phyloP scores from a whole-genome alignment of 2,329 filamentous ascomycete species.

The Ceratocystis alfenasii region DNA sequence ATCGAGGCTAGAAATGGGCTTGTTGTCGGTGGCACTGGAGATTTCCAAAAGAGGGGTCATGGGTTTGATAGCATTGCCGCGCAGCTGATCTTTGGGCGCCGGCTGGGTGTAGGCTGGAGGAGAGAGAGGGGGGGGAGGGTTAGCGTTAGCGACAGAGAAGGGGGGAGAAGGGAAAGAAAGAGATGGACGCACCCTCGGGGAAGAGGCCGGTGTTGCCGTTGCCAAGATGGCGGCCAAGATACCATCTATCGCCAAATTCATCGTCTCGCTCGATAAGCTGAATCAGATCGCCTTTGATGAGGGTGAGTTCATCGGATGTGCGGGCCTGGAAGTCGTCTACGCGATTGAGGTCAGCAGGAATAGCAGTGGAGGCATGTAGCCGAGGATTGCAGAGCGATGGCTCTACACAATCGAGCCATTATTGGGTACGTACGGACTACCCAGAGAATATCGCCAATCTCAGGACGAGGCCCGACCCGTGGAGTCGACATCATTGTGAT shows the following conservation, averaged over 20 bases:
- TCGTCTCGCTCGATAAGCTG: conserved; percentile 76
- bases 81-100: conserved; percentile 36
- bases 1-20: background rate
- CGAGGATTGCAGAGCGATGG: background rate
- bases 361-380: background rate
- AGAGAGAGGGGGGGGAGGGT: background rate
- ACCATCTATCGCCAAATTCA: conserved; percentile 83
- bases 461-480: conserved; percentile 33
- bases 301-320: conserved; percentile 82
- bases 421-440: conserved; percentile 52
- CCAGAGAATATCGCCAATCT: conserved; percentile 54
- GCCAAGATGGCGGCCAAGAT: conserved; percentile 59
- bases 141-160: background rate
- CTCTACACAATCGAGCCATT: too few relatives aligned
- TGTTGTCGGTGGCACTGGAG: conserved; percentile 23
- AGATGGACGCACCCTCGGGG: conserved; percentile 54
- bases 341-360: conserved; percentile 15
- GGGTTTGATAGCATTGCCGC: conserved; percentile 26
- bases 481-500: conserved; percentile 34
- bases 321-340: conserved; percentile 84
- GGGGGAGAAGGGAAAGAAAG: conserved; percentile 11
- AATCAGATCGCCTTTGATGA: conserved; percentile 73
- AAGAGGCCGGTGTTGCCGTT: conserved; percentile 69
- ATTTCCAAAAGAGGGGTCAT: conserved; percentile 28
- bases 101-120: conserved; percentile 50